Conservation (phyloP, 179 eudicot species). For the Vitellaria paradoxa region DNA sequence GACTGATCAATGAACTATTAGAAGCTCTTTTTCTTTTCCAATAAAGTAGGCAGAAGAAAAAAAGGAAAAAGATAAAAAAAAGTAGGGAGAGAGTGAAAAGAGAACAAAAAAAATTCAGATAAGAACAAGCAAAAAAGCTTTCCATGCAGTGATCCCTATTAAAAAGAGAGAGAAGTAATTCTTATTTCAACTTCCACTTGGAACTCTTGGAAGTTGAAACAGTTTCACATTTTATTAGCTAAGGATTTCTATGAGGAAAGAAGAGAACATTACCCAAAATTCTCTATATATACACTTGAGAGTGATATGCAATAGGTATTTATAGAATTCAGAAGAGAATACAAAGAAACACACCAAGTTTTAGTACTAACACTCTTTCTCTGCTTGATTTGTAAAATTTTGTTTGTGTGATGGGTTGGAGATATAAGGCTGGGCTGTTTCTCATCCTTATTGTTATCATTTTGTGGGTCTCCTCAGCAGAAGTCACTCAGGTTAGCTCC, state of each 20-base stretch:
- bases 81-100: too few relatives aligned
- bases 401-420: conserved; percentile 4
- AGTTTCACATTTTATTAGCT: too few relatives aligned
- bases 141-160: too few relatives aligned
- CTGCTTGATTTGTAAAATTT: background rate
- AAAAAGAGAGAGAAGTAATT: too few relatives aligned
- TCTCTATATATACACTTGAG: background rate
- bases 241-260: background rate
- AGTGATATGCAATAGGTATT: background rate
- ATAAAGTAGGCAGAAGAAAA: too few relatives aligned
- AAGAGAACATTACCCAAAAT: background rate
- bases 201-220: too few relatives aligned
- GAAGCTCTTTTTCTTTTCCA: too few relatives aligned
- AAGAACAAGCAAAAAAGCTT: too few relatives aligned
- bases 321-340: background rate
- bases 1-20: too few relatives aligned
- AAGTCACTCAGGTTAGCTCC: conserved; percentile 16
- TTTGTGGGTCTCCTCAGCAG: conserved; percentile 15
- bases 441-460: conserved; percentile 9
- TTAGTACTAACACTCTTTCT: background rate
- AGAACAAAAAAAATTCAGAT: too few relatives aligned
- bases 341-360: background rate
- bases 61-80: too few relatives aligned
- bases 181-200: too few relatives aligned
- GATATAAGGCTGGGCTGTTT: conserved; percentile 10